Evolutionary conservation across 208 protist species (phyloP), one percentile per base, ranked within the genome.

Genomic region (Kentomonas sorsogonicus): DNA sequence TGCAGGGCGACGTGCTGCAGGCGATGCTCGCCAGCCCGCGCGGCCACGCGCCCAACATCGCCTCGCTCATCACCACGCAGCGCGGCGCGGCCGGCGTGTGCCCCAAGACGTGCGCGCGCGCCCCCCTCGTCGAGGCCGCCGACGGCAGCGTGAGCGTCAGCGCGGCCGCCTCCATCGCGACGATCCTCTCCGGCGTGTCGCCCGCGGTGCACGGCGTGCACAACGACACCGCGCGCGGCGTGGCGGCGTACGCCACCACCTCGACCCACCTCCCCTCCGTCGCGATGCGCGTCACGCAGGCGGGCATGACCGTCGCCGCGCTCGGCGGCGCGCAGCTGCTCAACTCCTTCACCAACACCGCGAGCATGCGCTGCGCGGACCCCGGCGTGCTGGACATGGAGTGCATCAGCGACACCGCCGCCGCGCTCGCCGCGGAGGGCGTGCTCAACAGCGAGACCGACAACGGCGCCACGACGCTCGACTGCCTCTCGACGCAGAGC

Each of bases 371-470:
- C 61, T 86, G 80, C 63, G 66, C 60, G 20, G 33, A 60, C 27
- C 71, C 69, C 1, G 84, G 84, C 22, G 69, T 91, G 58, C 68
- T 89, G 46, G 84, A 91, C 61, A 72, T 83, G 69, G 79, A 91
- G 68, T 91, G 84, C 40, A 69, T 60, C 26, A n/a, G 59, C 2
- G 33, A 13, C 29, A 47, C 27, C 0, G 6, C 58, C 31, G 18
- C 57, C 2, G 43, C 59, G 30, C 40, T 64, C 48, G 53, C 33
- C 0, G 70, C 67, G 30, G 41, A 60, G 26, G 31, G 60, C 40
- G 43, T 36, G 25, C n/a, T 15, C 31, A 54, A 33, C 34, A 45
- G 58, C 9, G 60, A 72, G 29, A 55, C 53, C 50, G 55, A 65
- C 52, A 63, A 41, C 20, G 50, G 60, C 46, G 53, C 47, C 46